Percentiles rank a stretch among this genome's conserved stretches.
Conservation (phyloP, 805 yeast species). For the Debaryomyces prosopidis region DNA sequence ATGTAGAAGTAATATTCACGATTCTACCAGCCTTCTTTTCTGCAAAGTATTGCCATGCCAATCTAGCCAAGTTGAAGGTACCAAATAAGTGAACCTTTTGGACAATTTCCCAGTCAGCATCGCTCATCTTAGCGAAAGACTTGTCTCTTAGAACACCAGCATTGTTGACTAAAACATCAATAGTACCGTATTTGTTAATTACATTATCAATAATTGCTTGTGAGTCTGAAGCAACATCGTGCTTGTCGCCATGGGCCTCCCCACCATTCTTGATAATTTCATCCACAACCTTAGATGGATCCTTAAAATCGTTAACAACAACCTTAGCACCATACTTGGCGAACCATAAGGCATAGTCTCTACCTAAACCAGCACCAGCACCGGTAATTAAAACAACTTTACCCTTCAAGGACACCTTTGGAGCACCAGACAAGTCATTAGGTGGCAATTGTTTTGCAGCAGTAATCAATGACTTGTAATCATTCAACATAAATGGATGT, state of each 20-base stretch:
- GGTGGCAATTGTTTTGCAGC: slow-evolving; percentile 51
- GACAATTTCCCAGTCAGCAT: slow-evolving; percentile 80
- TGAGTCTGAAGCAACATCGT: slow-evolving; percentile 78
- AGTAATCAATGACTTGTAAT: slow-evolving; percentile 62
- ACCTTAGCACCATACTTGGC: slow-evolving; percentile 94
- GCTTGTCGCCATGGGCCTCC: slow-evolving; percentile 78
- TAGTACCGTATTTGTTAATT: slow-evolving; percentile 70
- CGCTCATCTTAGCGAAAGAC: slow-evolving; percentile 82
- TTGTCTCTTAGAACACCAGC: slow-evolving; percentile 94
- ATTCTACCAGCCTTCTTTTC: slow-evolving; percentile 80
- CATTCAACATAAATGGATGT: slow-evolving; percentile 72
- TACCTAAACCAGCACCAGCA: slow-evolving; percentile 93
- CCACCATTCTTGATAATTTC: slow-evolving; percentile 76
- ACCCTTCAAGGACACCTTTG: slow-evolving; percentile 60
- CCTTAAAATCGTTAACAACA: slow-evolving; percentile 85
- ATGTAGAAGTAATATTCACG: slow-evolving; percentile 89
- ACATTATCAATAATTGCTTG: slow-evolving; percentile 77
- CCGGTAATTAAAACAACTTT: slow-evolving; percentile 94
- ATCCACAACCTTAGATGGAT: slow-evolving; percentile 70
- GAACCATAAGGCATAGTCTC: slow-evolving; percentile 79
- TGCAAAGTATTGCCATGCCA: slow-evolving; percentile 88
- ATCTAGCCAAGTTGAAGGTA: slow-evolving; percentile 75
- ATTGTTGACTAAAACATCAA: slow-evolving; percentile 85
- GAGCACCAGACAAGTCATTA: slow-evolving; percentile 45
- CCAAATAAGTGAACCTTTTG: slow-evolving; percentile 81